These are phyloP conservation scores for Nicotiana attenuata DNA, from an alignment of 257 asterid genomes.

Conservation along the genomic window DNA sequence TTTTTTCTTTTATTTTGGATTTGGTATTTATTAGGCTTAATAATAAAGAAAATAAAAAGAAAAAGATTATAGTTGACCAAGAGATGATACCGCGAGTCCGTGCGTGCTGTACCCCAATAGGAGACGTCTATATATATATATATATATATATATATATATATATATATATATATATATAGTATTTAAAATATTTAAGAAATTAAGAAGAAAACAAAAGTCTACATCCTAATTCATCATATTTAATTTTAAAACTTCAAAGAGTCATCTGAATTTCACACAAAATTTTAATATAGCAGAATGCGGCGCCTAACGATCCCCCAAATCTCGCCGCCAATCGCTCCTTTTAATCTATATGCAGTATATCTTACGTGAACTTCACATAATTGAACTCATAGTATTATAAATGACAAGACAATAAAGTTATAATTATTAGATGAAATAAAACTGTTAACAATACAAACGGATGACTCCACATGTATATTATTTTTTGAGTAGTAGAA, in stretches of 20 bases:
- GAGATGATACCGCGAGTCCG: neutral
- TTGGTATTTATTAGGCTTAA: neutral
- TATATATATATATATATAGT: no score
- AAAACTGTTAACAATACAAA: neutral
- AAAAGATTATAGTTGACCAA: neutral
- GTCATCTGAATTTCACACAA: neutral
- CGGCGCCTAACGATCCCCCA: constrained; percentile 45
- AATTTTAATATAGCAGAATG: constrained; percentile 11
- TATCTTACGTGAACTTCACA: neutral
- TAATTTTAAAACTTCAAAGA: neutral
- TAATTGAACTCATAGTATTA: neutral
- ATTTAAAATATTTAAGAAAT: neutral
- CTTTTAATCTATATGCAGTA: neutral
- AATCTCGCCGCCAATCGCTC: constrained; percentile 63
- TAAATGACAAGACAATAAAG: neutral
- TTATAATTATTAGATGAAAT: neutral
- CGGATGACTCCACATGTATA: neutral
- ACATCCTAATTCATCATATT: neutral
- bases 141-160: no score
- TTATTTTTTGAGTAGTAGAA: neutral
- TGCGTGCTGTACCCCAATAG: neutral
- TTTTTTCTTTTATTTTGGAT: neutral
- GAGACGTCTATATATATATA: neutral
- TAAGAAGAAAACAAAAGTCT: neutral
- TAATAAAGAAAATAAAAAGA: neutral